A percentile compares a stretch with the other conserved stretches of the same genome.
phyloP scores from a whole-genome alignment of 352 stramenopile species.

The Blastocystis sp. region DNA sequence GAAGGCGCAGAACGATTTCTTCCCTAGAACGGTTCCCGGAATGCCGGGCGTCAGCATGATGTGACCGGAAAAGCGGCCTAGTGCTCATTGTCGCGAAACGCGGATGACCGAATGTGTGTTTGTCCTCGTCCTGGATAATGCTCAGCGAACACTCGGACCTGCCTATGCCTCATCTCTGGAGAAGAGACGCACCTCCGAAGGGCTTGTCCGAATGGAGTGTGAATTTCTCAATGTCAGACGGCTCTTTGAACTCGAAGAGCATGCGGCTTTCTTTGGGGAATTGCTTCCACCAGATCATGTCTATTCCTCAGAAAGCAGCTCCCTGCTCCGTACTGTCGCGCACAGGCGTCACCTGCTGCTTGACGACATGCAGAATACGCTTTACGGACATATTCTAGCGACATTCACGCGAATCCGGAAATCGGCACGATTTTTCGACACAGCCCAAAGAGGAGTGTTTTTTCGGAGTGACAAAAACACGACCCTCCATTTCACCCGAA shows the following conservation, averaged over 20 bases:
- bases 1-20: constrained; percentile 68
- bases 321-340: constrained; percentile 20
- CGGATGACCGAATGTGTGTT: constrained; percentile 42
- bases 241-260: constrained; percentile 65
- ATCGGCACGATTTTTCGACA: not conserved
- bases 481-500: not conserved
- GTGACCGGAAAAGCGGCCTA: constrained; percentile 52
- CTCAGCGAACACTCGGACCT: constrained; percentile 62
- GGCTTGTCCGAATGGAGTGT: constrained; percentile 64
- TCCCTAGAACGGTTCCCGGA: constrained; percentile 63
- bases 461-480: not conserved
- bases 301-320: not conserved
- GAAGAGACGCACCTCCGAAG: constrained; percentile 20
- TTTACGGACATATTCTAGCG: constrained; percentile 50
- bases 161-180: constrained; percentile 3
- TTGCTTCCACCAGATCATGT: constrained; percentile 68
- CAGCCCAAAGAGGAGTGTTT: not conserved
- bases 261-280: constrained; percentile 64
- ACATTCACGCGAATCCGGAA: not conserved
- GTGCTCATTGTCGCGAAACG: not conserved
- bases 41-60: constrained; percentile 59
- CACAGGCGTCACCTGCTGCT: constrained; percentile 64
- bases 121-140: constrained; percentile 59
- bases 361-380: constrained; percentile 65
- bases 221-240: constrained; percentile 63